Conservation (phyloP, 2,329 filamentous ascomycete species). For the Chalara sp. region DNA sequence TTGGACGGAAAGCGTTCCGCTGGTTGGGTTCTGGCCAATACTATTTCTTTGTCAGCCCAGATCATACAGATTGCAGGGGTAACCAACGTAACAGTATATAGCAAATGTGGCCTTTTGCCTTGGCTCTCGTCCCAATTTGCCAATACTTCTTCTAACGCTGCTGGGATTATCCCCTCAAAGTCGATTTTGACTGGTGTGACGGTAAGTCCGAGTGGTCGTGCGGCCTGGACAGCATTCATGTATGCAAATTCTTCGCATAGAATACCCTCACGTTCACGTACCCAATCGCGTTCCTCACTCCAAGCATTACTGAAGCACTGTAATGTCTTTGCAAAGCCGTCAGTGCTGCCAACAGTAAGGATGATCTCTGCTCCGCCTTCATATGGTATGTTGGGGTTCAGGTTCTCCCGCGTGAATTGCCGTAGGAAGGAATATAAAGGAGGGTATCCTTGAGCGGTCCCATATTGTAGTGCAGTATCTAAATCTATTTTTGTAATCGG, state of each 20-base stretch:
- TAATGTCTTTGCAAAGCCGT: constrained; percentile 75
- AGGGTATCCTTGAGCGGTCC: constrained; percentile 73
- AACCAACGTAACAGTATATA: constrained; percentile 85
- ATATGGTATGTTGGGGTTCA: constrained; percentile 81
- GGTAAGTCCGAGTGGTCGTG: constrained; percentile 53
- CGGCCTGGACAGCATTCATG: constrained; percentile 65
- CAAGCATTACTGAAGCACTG: constrained; percentile 72
- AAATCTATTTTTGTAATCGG: constrained; percentile 69
- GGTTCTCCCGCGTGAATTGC: constrained; percentile 66
- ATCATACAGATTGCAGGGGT: not conserved
- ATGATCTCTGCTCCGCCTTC: constrained; percentile 68
- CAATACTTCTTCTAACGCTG: constrained; percentile 70
- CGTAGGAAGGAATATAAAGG: constrained; percentile 71
- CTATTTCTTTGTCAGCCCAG: constrained; percentile 31
- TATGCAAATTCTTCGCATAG: constrained; percentile 78
- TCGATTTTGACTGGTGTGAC: constrained; percentile 71
- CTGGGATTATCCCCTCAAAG: constrained; percentile 69
- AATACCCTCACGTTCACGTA: constrained; percentile 66
- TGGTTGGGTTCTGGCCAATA: constrained; percentile 87
- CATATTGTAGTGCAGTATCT: constrained; percentile 79
- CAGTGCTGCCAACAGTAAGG: constrained; percentile 75
- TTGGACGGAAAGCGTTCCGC: constrained; percentile 64
- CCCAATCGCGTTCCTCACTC: constrained; percentile 60
- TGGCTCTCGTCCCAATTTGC: constrained; percentile 72
- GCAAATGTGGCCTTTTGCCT: constrained; percentile 71